Percentiles rank a stretch among this genome's conserved stretches.
Conservation (phyloP, 2,329 filamentous ascomycete species). For the Scedosporium aurantiacum region DNA sequence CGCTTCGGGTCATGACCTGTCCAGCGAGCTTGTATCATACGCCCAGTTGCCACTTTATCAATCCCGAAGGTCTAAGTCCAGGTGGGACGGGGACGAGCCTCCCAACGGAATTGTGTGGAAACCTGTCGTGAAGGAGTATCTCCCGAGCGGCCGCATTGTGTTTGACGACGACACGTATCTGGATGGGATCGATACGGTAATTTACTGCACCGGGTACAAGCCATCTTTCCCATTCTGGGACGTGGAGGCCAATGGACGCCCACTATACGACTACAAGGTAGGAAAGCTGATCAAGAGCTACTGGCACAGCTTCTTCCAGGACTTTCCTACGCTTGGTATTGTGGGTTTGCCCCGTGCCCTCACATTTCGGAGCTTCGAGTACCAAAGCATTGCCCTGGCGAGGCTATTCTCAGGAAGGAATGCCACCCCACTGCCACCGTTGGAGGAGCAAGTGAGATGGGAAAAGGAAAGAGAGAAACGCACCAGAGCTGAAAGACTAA, state of each 20-base stretch:
- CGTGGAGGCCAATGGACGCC: constrained; percentile 27
- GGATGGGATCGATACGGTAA: constrained; percentile 24
- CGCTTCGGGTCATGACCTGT: constrained; percentile 30
- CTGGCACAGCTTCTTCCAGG: constrained; percentile 41
- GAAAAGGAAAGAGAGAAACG: constrained; percentile 26
- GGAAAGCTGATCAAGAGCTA: constrained; percentile 34
- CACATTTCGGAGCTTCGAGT: constrained; percentile 44
- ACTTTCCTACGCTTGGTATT: constrained; percentile 35
- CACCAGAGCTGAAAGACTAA: constrained; percentile 19
- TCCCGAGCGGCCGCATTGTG: constrained; percentile 29
- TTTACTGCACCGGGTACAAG: constrained; percentile 33
- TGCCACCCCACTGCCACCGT: constrained; percentile 24
- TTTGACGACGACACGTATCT: constrained; percentile 26
- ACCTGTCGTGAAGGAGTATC: constrained; percentile 35
- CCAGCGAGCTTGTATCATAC: constrained; percentile 23
- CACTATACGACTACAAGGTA: constrained; percentile 37
- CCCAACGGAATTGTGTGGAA: constrained; percentile 41
- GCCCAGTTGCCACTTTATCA: constrained; percentile 35
- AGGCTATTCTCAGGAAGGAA: constrained; percentile 34
- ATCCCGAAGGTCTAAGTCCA: constrained; percentile 35
- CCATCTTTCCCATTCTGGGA: constrained; percentile 40
- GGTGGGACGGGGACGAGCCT: constrained; percentile 39
- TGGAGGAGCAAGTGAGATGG: constrained; percentile 31
- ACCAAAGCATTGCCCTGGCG: constrained; percentile 42
- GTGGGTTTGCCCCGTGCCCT: constrained; percentile 39